phyloP scores from a whole-genome alignment of 2,329 filamentous ascomycete species.

The Hypoxylon sp. region DNA sequence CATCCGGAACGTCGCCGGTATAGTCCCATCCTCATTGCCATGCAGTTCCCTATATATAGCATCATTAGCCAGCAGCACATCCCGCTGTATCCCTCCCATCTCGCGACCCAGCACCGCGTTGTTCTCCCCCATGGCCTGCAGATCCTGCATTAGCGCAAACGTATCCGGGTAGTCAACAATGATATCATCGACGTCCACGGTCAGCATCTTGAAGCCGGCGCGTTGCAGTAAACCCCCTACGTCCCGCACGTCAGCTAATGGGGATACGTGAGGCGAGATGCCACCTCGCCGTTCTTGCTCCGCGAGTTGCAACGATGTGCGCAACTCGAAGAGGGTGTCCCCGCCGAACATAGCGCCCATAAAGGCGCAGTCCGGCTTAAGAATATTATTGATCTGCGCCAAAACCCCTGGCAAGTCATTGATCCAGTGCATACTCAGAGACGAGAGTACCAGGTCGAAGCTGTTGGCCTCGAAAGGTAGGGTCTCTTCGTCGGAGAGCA shows the following conservation, averaged over 20 bases:
- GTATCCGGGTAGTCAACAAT: slow-evolving; percentile 93
- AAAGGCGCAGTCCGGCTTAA: slow-evolving; percentile 93
- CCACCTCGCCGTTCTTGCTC: slow-evolving; percentile 93
- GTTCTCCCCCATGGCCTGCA: slow-evolving; percentile 96
- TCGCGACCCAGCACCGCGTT: slow-evolving; percentile 92
- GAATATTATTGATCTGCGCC: slow-evolving; percentile 84
- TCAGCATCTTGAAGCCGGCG: slow-evolving; percentile 94
- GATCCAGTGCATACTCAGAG: slow-evolving; percentile 94
- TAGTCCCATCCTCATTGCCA: slow-evolving; percentile 80
- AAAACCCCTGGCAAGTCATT: slow-evolving; percentile 93
- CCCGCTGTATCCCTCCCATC: slow-evolving; percentile 80
- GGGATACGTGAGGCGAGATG: slow-evolving; percentile 90
- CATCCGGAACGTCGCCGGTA: slow-evolving; percentile 93
- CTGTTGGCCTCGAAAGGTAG: slow-evolving; percentile 81
- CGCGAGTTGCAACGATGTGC: slow-evolving; percentile 92
- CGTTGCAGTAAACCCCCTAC: slow-evolving; percentile 88
- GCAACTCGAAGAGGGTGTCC: slow-evolving; percentile 92
- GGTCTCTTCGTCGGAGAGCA: slow-evolving; percentile 81
- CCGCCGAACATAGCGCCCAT: slow-evolving; percentile 97
- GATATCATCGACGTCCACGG: slow-evolving; percentile 97
- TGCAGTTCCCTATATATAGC: slow-evolving; percentile 91
- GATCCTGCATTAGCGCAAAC: slow-evolving; percentile 91
- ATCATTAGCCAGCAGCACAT: slow-evolving; percentile 89
- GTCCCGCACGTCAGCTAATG: slow-evolving; percentile 91
- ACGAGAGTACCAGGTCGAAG: slow-evolving; percentile 93